Conservation (phyloP, 2,329 filamentous ascomycete genomes). For the Fusarium staphyleae region DNA sequence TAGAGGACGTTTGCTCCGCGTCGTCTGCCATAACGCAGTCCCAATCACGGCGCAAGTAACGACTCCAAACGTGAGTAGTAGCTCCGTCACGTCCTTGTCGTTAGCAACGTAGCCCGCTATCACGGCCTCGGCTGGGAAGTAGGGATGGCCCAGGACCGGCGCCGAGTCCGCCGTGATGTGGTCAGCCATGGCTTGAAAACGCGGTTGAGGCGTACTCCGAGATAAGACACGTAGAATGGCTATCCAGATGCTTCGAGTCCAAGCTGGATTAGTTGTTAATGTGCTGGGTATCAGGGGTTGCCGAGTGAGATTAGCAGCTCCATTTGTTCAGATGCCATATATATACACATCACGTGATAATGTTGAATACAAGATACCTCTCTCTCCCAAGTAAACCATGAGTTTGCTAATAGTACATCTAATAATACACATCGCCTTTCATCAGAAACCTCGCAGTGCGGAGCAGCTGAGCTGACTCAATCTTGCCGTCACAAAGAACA, state of each 20-base stretch:
- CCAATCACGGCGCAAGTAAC: conserved; percentile 49
- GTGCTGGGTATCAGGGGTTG: no score
- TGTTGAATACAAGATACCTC: no score
- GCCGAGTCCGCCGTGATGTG: background rate
- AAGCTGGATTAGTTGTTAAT: no score
- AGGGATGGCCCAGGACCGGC: conserved; percentile 52
- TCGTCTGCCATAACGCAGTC: conserved; percentile 39
- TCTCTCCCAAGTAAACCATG: no score
- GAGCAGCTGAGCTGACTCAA: conserved; percentile 54
- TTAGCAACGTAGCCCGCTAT: conserved; percentile 58
- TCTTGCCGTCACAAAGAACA: conserved; percentile 47
- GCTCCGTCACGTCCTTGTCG: conserved; percentile 46
- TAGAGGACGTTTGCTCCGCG: conserved; percentile 28
- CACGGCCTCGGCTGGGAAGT: conserved; percentile 54
- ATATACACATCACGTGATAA: no score
- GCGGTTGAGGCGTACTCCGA: background rate
- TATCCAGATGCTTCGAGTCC: no score
- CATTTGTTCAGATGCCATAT: no score
- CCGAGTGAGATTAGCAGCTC: no score
- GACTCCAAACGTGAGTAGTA: conserved; percentile 48
- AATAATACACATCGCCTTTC: conserved; percentile 58
- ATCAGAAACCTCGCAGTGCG: conserved; percentile 58
- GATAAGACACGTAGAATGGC: background rate
- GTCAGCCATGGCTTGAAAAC: conserved; percentile 3
- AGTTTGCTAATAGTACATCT: no score